Evolutionary conservation across 192 early-diverging fungal genomes (phyloP), one percentile per base, ranked within the genome.

Genomic region (Chytriomyces confervae): DNA sequence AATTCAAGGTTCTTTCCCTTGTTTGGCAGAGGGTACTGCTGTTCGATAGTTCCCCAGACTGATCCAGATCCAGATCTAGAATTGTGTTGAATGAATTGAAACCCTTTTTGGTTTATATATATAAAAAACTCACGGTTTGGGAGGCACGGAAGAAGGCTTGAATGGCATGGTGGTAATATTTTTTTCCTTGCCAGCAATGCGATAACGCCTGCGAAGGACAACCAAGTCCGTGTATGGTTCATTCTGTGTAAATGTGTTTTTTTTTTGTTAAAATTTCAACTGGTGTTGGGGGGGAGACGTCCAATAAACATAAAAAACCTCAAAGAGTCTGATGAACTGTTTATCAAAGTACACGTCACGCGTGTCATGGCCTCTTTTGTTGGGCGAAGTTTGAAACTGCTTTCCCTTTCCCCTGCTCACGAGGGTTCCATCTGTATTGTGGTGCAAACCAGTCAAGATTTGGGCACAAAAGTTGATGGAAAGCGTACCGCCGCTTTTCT

Each of bases 141-240:
- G 86, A 18, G 86, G 86, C 11, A 89, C 84, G 23, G 72, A 82
- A 11, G 85, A 86, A 13, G 88, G 88, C 50, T 83, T 84, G 77
- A 89, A 89, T 2, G 88, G 86, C 18, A 60, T 50, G 16, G 72
- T 79, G 2, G 82, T 79, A 44, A 88, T 88, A 62, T 88, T 87
- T 63, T 84, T 84, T 53, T 89, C 86, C 49, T 87, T 87, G 68
- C 79, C 77, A 69, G 83, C 76, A 45, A 89, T 16, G 51, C 88
- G 69, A 72, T 85, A 87, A 65, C 85, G 45, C 36, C 88, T 62
- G 6, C 86, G 77, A 11, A 89, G 51, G 5, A 72, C 79, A 23
- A 87, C 86, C 1, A 87, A 76, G 64, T 89, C 86, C 4, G 83
- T 87, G 73, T 89, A 89, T 0, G 86, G 81, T 75, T 89, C 88